A percentile compares a stretch with the other conserved stretches of the same genome.
Conservation (phyloP, 805 yeast species). For the Schwanniomyces vanrijiae region DNA sequence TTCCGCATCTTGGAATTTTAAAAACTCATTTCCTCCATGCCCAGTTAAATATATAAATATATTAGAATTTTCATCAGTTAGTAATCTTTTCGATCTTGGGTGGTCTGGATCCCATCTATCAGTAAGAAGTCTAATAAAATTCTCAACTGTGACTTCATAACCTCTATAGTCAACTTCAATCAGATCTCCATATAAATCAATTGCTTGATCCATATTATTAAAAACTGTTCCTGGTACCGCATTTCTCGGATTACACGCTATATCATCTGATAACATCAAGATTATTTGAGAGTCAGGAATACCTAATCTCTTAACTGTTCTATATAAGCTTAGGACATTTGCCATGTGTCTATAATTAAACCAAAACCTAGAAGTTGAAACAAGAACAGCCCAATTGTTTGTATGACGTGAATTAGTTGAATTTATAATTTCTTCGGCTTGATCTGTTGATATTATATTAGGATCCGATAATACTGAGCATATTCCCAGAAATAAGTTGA, state of each 20-base stretch:
- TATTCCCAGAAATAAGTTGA: not conserved
- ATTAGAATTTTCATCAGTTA: slow-evolving; percentile 92
- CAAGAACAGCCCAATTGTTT: slow-evolving; percentile 82
- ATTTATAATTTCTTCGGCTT: slow-evolving; percentile 21
- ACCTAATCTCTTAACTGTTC: slow-evolving; percentile 94
- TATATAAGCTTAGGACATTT: slow-evolving; percentile 87
- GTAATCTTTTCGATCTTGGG: slow-evolving; percentile 84
- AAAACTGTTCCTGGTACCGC: slow-evolving; percentile 95
- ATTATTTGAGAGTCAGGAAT: slow-evolving; percentile 98
- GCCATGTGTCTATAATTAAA: slow-evolving; percentile 98
- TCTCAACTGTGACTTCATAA: slow-evolving; percentile 97
- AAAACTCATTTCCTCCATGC: slow-evolving; percentile 97
- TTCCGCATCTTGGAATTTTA: slow-evolving; percentile 97
- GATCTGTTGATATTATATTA: slow-evolving; percentile 12
- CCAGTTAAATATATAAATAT: slow-evolving; percentile 96
- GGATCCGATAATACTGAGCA: slow-evolving; percentile 6
- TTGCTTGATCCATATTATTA: slow-evolving; percentile 87
- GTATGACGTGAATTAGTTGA: slow-evolving; percentile 49
- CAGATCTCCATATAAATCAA: slow-evolving; percentile 91
- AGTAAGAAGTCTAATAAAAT: slow-evolving; percentile 86
- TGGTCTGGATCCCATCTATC: slow-evolving; percentile 96
- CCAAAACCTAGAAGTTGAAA: slow-evolving; percentile 97
- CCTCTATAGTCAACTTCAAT: slow-evolving; percentile 97
- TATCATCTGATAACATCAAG: slow-evolving; percentile 93
- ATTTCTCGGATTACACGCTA: slow-evolving; percentile 95